These are phyloP conservation scores for Volvox reticuliferus DNA, from an alignment of 139 green algal species.

Conservation along the genomic window DNA sequence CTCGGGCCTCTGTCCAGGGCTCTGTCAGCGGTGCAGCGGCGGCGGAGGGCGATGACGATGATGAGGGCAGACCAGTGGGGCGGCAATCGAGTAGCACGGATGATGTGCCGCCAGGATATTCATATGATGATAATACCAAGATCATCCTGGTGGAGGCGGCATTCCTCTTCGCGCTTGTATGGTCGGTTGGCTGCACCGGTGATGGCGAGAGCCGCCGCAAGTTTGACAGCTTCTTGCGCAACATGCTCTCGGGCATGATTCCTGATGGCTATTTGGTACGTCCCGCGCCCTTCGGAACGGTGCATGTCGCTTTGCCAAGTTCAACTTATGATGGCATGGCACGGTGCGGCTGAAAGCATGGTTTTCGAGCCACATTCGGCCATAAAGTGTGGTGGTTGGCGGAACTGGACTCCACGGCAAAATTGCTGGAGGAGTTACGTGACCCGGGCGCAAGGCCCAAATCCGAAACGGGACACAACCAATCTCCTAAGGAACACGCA, in stretches of 20 bases:
- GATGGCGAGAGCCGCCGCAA: conserved; percentile 65
- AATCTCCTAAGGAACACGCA: too few species aligned
- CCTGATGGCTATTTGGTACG: conserved; percentile 47
- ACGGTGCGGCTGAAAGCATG: too few species aligned
- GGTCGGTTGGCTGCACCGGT: conserved; percentile 73
- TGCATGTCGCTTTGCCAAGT: neutral
- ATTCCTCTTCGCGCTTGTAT: conserved; percentile 79
- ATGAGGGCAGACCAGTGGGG: neutral
- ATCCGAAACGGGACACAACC: too few species aligned
- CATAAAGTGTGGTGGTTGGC: too few species aligned
- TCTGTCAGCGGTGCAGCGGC: neutral
- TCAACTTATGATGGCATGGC: too few species aligned
- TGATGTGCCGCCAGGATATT: neutral
- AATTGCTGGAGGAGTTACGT: too few species aligned
- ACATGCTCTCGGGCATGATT: conserved; percentile 14
- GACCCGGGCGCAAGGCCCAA: too few species aligned
- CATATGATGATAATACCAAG: conserved; percentile 66
- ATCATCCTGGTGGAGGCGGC: conserved; percentile 67
- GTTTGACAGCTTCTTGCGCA: conserved; percentile 76
- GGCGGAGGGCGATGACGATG: neutral
- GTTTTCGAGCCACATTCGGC: too few species aligned
- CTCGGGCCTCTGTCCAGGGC: too few species aligned
- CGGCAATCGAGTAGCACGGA: neutral
- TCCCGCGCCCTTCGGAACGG: neutral
- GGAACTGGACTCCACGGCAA: too few species aligned